A percentile compares a stretch with the other conserved stretches of the same genome.
phyloP scores from a whole-genome alignment of 1,139 yeast genomes.

The Suhomyces yuchorum region DNA sequence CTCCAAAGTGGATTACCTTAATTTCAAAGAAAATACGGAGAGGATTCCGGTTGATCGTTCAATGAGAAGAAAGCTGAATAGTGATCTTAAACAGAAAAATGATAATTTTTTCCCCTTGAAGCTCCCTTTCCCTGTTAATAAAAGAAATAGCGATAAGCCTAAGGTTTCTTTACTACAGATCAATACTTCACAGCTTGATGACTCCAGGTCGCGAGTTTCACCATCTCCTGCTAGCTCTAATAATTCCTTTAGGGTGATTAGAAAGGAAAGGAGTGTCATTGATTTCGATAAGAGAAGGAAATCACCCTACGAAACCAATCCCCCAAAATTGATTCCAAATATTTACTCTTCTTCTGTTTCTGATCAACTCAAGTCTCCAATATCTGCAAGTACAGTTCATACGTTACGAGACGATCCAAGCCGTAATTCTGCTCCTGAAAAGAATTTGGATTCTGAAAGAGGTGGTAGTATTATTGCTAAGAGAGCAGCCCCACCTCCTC shows the following conservation, averaged over 20 bases:
- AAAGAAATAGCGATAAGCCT: conserved; percentile 14
- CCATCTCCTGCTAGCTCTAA: conserved; percentile 15
- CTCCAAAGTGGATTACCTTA: conserved; percentile 57
- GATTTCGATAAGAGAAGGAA: conserved; percentile 80
- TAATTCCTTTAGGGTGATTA: conserved; percentile 63
- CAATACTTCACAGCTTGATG: conserved; percentile 25
- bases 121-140: conserved; percentile 25
- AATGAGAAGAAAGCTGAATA: conserved; percentile 1
- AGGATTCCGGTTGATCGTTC: conserved; percentile 16
- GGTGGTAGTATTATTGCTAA: conserved; percentile 53
- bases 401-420: conserved; percentile 32
- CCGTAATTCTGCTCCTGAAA: neutral
- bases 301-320: conserved; percentile 63
- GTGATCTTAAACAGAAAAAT: conserved; percentile 5
- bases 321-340: conserved; percentile 47
- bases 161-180: conserved; percentile 33
- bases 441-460: conserved; percentile 13
- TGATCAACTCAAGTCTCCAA: conserved; percentile 37
- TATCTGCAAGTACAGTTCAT: conserved; percentile 41
- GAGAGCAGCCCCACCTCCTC: conserved; percentile 78
- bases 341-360: conserved; percentile 46
- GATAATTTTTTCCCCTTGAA: conserved; percentile 24
- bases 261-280: conserved; percentile 68
- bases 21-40: conserved; percentile 52
- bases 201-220: conserved; percentile 11